Evolutionary conservation across 164 flowering plant genomes (phyloP), one percentile per base, ranked within the genome.

Genomic region (Saururus chinensis): DNA sequence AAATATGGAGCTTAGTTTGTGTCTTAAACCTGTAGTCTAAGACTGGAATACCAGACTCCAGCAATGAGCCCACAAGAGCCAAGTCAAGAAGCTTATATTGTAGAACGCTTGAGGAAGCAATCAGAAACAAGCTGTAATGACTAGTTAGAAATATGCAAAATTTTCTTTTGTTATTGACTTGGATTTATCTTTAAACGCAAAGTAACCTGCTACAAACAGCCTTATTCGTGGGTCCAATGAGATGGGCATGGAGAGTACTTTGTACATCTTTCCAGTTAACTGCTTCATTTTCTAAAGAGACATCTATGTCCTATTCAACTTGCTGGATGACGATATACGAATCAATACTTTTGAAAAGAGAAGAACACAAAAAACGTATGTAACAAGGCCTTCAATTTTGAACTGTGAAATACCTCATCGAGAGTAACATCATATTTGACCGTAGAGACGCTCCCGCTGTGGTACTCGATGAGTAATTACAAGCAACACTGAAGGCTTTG

Each of bases 401-500:
- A 89, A 83, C 56, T 90, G 96, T 1, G 87, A 75, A 52, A 86
- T 69, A 48, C 88, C 82, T 0, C 98, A 75, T 93, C 98, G 20
- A 93, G 88, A 1, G 92, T 90, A 30, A 93, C 97, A 73, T 90
- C 98, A 60, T 93, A 93, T 57, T 83, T 81, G 79, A 81, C 57
- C n/a, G 85, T 69, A 7, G 98, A 84, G 54, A 89, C 78, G 21
- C 77, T 73, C 19, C 82, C 93, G 63, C 93, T 81, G 64, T 89
- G 84, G 41, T 85, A 87, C 62, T 92, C 95, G 5, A 92, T 76
- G 98, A 92, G 66, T 92, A 92, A 64, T 89, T 92, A 67, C 98
- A 92, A 12, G 60, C 68, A 23, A 81, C 71, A 64, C 92, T 84
- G 82, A 92, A 92, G 71, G 86, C 62, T 59, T 64, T 79, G 73